Evolutionary conservation across 2,329 filamentous ascomycete genomes (phyloP).

Genomic region (Trichoderma polysporum): DNA sequence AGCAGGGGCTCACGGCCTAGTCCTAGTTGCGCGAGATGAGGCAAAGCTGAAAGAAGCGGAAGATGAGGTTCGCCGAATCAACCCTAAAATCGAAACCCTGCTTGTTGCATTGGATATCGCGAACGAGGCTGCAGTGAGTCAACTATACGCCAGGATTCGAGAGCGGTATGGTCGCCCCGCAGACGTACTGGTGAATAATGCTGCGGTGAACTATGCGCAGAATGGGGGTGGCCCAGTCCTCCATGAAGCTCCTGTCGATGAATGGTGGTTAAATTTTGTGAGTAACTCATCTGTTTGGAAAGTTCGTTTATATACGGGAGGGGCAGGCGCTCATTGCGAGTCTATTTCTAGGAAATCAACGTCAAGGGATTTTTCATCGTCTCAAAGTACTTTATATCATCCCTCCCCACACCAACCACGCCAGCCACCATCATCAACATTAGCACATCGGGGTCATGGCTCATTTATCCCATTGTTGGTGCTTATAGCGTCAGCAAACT

Average conservation of each 20-base stretch:
- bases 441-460: background rate
- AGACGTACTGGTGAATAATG: background rate
- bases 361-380: background rate
- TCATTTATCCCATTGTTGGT: background rate
- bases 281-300: background rate
- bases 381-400: background rate
- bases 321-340: too few relatives aligned
- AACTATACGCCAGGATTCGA: background rate
- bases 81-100: background rate
- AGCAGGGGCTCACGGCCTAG: background rate
- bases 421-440: background rate
- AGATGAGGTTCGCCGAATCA: background rate
- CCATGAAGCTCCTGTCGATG: background rate
- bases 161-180: background rate
- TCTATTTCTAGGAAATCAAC: too few relatives aligned
- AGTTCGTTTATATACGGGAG: background rate
- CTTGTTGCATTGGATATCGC: constrained; percentile 4
- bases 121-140: background rate
- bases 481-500: constrained; percentile 14
- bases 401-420: background rate
- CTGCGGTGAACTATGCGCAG: background rate
- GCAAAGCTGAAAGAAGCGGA: background rate
- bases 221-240: background rate
- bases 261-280: constrained; percentile 6
- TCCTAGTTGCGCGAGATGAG: constrained; percentile 5